Percentiles rank a stretch among this genome's conserved stretches.
phyloP scores from a whole-genome alignment of 202 grass and related monocot species.

The Bolboschoenoplectus hybrid region DNA sequence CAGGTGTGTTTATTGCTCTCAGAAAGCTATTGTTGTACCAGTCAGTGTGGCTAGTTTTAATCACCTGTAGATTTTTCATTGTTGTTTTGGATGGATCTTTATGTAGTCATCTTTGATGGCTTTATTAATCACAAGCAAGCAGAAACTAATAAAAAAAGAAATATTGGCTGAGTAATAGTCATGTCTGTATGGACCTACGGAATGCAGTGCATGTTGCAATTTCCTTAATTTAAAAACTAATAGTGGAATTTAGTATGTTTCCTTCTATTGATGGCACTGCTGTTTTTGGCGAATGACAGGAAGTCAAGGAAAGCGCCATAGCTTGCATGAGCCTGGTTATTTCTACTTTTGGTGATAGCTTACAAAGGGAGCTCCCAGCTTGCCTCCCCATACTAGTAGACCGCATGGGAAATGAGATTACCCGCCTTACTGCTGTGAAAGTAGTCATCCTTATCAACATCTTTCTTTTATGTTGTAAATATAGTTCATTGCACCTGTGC shows the following conservation, averaged over 20 bases:
- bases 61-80: background rate
- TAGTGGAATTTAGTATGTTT: background rate
- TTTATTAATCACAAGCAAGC: background rate
- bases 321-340: constrained; percentile 96
- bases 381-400: constrained; percentile 99
- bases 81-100: constrained; percentile 14
- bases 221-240: background rate
- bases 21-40: background rate
- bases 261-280: background rate
- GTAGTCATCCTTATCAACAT: constrained; percentile 39
- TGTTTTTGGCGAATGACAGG: constrained; percentile 48
- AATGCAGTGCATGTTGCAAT: background rate
- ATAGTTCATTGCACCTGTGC: background rate
- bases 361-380: constrained; percentile 78
- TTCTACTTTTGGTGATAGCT: constrained; percentile 87
- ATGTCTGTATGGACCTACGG: background rate
- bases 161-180: background rate
- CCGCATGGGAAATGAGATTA: constrained; percentile 99
- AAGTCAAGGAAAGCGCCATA: constrained; percentile 98
- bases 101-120: constrained; percentile 21
- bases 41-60: background rate
- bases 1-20: constrained; percentile 56
- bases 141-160: background rate
- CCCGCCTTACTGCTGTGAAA: constrained; percentile 94
- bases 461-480: background rate